Evolutionary conservation across 192 early-diverging fungal species (phyloP).

Genomic region (Entophlyctis helioformis): DNA sequence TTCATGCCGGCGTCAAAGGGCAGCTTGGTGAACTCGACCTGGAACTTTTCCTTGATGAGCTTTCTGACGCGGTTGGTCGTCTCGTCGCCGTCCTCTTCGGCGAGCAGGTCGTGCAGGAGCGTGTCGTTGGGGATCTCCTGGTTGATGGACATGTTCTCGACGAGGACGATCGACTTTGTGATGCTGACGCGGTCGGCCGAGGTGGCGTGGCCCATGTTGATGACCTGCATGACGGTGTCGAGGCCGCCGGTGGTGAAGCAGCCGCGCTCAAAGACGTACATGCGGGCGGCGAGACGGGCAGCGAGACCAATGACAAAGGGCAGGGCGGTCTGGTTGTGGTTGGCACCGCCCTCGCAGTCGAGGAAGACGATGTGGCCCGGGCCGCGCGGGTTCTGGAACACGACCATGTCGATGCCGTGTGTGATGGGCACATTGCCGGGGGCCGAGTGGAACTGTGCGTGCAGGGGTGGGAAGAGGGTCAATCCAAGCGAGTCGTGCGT

Average conservation of each 20-base stretch:
- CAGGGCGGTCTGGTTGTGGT: slow-evolving; percentile 40
- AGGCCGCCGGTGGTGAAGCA: slow-evolving; percentile 44
- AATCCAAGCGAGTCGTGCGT: not conserved
- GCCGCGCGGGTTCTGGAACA: slow-evolving; percentile 25
- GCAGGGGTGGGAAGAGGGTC: too few relatives aligned
- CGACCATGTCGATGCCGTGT: slow-evolving; percentile 44
- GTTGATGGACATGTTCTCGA: slow-evolving; percentile 50
- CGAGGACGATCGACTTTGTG: slow-evolving; percentile 26
- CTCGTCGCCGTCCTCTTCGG: slow-evolving; percentile 35
- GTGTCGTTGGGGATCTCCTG: slow-evolving; percentile 22
- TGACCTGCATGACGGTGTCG: slow-evolving; percentile 43
- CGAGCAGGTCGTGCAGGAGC: slow-evolving; percentile 32
- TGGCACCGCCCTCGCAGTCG: slow-evolving; percentile 41
- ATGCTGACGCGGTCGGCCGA: slow-evolving; percentile 21
- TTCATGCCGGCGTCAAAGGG: slow-evolving; percentile 19
- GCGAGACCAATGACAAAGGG: slow-evolving; percentile 46
- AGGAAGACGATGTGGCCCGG: slow-evolving; percentile 33
- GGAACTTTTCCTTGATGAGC: slow-evolving; percentile 26
- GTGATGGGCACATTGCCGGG: slow-evolving; percentile 43
- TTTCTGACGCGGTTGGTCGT: slow-evolving; percentile 34
- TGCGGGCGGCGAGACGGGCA: slow-evolving; percentile 27
- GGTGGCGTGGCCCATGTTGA: slow-evolving; percentile 40
- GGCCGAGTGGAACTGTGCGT: slow-evolving; percentile 19
- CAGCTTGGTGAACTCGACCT: slow-evolving; percentile 30
- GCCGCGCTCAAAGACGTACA: slow-evolving; percentile 41